Evolutionary conservation across 1,284 basidiomycete species (phyloP).

Genomic region (Thecaphora thlaspeos): DNA sequence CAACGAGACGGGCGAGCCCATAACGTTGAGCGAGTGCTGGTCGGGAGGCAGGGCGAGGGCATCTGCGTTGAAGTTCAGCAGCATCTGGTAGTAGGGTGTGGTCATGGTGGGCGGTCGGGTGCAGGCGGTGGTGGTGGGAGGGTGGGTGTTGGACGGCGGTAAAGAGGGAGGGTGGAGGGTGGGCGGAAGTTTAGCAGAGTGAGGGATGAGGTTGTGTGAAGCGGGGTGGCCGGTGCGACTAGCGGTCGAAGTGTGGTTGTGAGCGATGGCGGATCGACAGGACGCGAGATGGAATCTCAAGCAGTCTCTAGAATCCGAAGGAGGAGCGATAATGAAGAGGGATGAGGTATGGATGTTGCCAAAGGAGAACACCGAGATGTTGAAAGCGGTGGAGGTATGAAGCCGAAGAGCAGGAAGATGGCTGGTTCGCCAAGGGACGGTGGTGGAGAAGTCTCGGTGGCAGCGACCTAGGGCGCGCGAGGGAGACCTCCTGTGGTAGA

Average conservation of each 20-base stretch:
- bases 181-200: constrained; percentile 7
- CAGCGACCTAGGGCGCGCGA: constrained; percentile 44
- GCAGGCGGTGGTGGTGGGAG: neutral
- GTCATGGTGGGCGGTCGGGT: neutral
- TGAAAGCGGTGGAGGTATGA: too few relatives aligned
- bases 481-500: too few relatives aligned
- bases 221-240: too few relatives aligned
- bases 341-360: neutral
- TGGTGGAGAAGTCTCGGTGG: constrained; percentile 2
- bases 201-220: too few relatives aligned
- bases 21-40: neutral
- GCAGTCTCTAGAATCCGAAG: constrained; percentile 5
- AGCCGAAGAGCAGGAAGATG: too few relatives aligned
- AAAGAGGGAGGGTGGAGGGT: neutral
- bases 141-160: neutral
- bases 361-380: too few relatives aligned
- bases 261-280: too few relatives aligned
- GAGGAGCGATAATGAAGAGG: neutral
- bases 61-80: neutral
- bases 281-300: constrained; percentile 11
- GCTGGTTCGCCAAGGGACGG: neutral
- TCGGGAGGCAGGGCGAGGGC: neutral
- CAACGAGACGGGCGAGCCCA: neutral
- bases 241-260: neutral
- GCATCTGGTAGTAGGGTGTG: neutral